Conservation (phyloP, 306 rosid species). For the Vigna radiata region DNA sequence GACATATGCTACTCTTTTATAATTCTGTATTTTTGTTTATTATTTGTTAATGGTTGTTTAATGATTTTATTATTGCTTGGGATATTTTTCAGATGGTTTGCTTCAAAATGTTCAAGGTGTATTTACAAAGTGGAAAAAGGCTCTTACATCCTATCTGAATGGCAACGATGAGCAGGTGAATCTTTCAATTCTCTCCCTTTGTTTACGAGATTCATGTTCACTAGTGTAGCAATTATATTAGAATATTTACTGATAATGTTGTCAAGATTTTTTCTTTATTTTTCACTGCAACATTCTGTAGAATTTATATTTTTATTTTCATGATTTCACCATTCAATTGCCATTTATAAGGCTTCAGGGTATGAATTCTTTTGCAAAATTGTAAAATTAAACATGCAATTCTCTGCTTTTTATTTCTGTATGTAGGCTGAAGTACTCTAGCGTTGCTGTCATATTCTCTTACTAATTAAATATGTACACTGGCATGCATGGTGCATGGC, state of each 20-base stretch:
- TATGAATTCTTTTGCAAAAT: conserved; percentile 4
- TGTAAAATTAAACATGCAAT: background rate
- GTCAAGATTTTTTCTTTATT: background rate
- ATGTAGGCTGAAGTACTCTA: background rate
- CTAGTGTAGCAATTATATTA: background rate
- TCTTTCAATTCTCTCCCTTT: conserved; percentile 16
- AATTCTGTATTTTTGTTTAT: background rate
- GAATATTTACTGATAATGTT: background rate
- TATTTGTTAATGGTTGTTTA: conserved; percentile 1
- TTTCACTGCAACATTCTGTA: background rate
- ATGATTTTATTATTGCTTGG: conserved; percentile 31
- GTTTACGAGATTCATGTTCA: conserved; percentile 9
- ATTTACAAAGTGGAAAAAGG: conserved; percentile 74
- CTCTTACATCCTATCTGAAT: conserved; percentile 72
- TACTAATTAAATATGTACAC: conserved; percentile 11
- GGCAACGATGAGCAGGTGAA: conserved; percentile 92
- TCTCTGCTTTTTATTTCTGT: background rate
- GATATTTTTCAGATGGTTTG: conserved; percentile 66
- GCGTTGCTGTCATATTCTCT: background rate
- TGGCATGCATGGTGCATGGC: background rate
- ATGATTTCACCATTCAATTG: conserved; percentile 18
- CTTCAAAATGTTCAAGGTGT: conserved; percentile 56
- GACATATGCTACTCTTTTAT: background rate
- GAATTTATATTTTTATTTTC: background rate
- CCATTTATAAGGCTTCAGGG: background rate